Evolutionary conservation across 306 rosid genomes (phyloP), one percentile per base, ranked within the genome.

Genomic region (Quercus berberidifolia): DNA sequence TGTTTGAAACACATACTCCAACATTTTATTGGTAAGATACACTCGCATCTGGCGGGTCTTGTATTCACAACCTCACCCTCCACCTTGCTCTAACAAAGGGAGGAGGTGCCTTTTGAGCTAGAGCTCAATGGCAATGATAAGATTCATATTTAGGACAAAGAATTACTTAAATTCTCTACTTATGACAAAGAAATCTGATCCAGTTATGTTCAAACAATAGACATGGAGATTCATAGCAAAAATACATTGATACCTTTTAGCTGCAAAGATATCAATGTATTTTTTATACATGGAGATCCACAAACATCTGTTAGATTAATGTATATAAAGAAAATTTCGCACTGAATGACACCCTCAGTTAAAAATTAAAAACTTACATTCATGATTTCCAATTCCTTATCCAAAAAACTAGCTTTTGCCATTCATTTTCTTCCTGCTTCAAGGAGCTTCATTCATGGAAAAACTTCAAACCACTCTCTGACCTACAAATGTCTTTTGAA

Each of bases 391-490:
- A 86, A 85, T 14, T 84, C 92, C 59, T 85, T 86, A n/a, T 89
- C 89, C 35, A 78, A 30, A 79, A 30, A 86, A 93, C 80, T 85
- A 89, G 77, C 59, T 85, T 81, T 74, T 81, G 85, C 96, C 97
- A 91, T 68, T 81, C 85, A 28, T 56, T 35, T 58, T 81, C 91
- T 76, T 91, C 89, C 59, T 88, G 87, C 62, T 84, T 83, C 46
- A 79, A 71, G 68, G 77, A 83, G 79, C 82, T 65, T 74, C 74
- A 59, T 26, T 78, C 87, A 68, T 38, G 51, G 63, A 23, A 33
- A 79, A 78, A 59, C 28, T 59, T 25, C 58, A 73, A 69, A 84
- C 76, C 54, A 81, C 43, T 62, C 13, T 35, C 13, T 23, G 81
- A 65, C 63, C 77, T 62, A 69, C n/a, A 83, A 76, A 86, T 86